phyloP scores from a whole-genome alignment of 345 rosid species.

The Erucastrum elatum region DNA sequence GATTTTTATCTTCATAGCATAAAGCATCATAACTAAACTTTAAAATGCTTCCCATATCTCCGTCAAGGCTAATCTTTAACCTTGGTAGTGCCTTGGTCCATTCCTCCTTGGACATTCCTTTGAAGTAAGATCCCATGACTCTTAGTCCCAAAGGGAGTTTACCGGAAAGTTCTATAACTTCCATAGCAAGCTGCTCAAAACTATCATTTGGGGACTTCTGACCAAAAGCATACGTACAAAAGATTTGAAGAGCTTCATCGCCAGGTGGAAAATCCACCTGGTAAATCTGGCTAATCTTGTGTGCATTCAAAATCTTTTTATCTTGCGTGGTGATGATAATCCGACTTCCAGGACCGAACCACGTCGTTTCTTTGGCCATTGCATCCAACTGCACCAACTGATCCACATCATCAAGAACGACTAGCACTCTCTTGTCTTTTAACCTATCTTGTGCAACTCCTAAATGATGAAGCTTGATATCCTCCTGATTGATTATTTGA shows the following conservation, averaged over 20 bases:
- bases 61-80: not conserved
- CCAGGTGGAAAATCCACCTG: not conserved
- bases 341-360: constrained; percentile 1
- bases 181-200: not conserved
- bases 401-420: not conserved
- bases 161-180: not conserved
- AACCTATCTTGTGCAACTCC: not conserved
- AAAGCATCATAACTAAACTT: not conserved
- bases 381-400: not conserved
- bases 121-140: not conserved
- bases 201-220: not conserved
- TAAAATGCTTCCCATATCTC: not conserved
- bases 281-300: not conserved
- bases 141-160: not conserved
- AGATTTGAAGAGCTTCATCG: not conserved
- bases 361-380: not conserved
- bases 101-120: not conserved
- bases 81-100: not conserved
- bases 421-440: not conserved
- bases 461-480: not conserved
- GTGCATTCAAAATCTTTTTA: not conserved
- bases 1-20: not conserved
- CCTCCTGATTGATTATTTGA: not conserved
- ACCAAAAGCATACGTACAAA: not conserved
- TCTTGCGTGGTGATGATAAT: not conserved